Base-by-base conservation (phyloP, 176 grass and related monocot genomes). In the Bromus sterilis region DNA sequence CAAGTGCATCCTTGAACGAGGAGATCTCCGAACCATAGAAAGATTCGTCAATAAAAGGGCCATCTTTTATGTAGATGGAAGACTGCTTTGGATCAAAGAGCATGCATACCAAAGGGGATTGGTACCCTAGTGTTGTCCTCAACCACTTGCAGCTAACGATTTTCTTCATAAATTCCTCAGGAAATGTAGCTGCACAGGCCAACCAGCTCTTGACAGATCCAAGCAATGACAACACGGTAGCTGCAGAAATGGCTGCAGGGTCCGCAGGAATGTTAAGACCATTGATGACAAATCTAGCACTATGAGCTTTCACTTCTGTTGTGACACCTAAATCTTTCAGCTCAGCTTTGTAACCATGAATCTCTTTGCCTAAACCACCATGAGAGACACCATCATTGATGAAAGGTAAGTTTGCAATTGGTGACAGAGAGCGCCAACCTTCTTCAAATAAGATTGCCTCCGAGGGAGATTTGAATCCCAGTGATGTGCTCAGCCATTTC, bases 41-140 rank as follows among this genome's bases (percentile, higher is more conserved):
- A 1, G 37, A 70, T 66, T 92, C 85, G 84, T 96, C 87, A 18
- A 96, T 96, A 69, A 96, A 96, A 60, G 93, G 90, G 0, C 90
- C 91, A 53, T 93, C 91, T 36, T 71, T 69, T 12, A 40, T 79
- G 57, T 24, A 30, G 14, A 97, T 53, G 48, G 74, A 85, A 70
- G 73, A 64, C 32, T 26, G 63, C 20, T 78, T 87, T 4, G 78
- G 37, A 70, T 97, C 88, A 83, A 87, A 97, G 10, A 97, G 71
- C 58, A 97, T 70, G 28, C 86, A 87, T 6, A 87, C 84, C 31
- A 37, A 33, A 40, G 91, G 94, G 55, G 5, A 83, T 18, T 46
- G 31, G 66, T 87, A 93, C 23, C 94, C 94, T 41, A 83, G 41
- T 13, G 66, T 63, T 26, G 94, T 97, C 55, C 69, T 97, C 58